A percentile compares a stretch with the other conserved stretches of the same genome.
These are phyloP conservation scores for Colletotrichum nymphaeae DNA, from an alignment of 2,329 filamentous ascomycete genomes.

Conservation along the genomic window DNA sequence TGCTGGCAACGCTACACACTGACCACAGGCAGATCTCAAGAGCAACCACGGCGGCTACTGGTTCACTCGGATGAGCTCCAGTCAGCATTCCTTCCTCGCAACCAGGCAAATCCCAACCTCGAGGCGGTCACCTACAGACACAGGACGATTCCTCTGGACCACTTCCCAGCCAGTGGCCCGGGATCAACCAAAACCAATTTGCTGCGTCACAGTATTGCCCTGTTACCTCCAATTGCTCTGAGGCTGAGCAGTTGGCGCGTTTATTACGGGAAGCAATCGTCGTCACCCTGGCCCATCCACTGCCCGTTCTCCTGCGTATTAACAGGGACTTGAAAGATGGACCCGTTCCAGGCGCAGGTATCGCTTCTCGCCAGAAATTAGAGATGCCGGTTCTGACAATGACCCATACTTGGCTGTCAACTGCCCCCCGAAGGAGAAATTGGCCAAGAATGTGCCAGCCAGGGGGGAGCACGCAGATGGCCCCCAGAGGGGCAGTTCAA, in stretches of 20 bases:
- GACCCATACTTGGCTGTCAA: slow-evolving; percentile 33
- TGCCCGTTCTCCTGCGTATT: slow-evolving; percentile 9
- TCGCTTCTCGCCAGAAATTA: slow-evolving; percentile 31
- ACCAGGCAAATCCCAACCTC: slow-evolving; percentile 24
- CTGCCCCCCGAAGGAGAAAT: slow-evolving; percentile 26
- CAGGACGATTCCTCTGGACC: not conserved
- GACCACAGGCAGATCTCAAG: slow-evolving; percentile 8
- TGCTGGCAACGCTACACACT: slow-evolving; percentile 23
- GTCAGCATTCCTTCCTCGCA: slow-evolving; percentile 16
- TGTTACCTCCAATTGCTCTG: slow-evolving; percentile 1
- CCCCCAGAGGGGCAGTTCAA: slow-evolving; percentile 17
- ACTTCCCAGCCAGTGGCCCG: not conserved
- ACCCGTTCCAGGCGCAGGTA: slow-evolving; percentile 24
- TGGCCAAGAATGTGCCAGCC: slow-evolving; percentile 32
- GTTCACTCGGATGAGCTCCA: slow-evolving; percentile 14
- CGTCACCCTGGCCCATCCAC: slow-evolving; percentile 19
- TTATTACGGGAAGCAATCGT: slow-evolving; percentile 29
- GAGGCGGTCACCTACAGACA: not conserved
- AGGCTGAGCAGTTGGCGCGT: slow-evolving; percentile 30
- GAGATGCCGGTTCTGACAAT: slow-evolving; percentile 24
- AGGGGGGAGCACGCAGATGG: slow-evolving; percentile 16
- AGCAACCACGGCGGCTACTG: slow-evolving; percentile 2
- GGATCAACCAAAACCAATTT: slow-evolving; percentile 23
- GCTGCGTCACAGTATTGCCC: slow-evolving; percentile 14
- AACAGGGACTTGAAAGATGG: slow-evolving; percentile 8